These are phyloP conservation scores for Pisolithus sp. DNA, from an alignment of 768 basidiomycete species.

Conservation along the genomic window DNA sequence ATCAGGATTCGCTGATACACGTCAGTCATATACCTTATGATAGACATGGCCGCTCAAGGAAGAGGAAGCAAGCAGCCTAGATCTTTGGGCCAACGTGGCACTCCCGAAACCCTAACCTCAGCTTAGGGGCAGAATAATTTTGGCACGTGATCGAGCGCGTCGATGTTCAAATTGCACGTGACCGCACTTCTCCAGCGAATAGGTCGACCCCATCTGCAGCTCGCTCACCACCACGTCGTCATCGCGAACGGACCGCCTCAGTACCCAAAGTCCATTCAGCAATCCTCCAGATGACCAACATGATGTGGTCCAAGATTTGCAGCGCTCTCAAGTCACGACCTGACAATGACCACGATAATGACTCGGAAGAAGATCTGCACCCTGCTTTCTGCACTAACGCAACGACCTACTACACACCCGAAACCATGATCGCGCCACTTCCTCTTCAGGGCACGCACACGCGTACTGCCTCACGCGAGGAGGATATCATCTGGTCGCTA, in stretches of 20 bases:
- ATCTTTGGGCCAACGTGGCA: too few species aligned
- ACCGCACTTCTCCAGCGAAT: conserved; percentile 4
- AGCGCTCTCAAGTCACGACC: conserved; percentile 45
- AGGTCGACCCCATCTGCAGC: neutral
- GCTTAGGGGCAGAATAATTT: too few species aligned
- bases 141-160: conserved; percentile 22
- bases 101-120: too few species aligned
- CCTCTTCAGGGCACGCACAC: conserved; percentile 49
- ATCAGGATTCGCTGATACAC: neutral
- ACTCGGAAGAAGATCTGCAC: conserved; percentile 11
- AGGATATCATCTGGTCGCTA: conserved; percentile 63
- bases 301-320: conserved; percentile 61
- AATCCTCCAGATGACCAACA: neutral
- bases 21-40: conserved; percentile 18
- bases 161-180: conserved; percentile 25
- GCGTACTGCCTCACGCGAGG: conserved; percentile 63
- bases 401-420: conserved; percentile 71
- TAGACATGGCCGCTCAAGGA: conserved; percentile 13
- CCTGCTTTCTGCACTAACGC: conserved; percentile 60
- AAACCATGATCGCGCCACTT: conserved; percentile 63
- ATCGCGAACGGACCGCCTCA: neutral
- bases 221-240: neutral
- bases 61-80: neutral
- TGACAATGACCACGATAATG: conserved; percentile 11
- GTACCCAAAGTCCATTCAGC: neutral